Conservation (phyloP, 2,329 filamentous ascomycete genomes). For the Paraphaeosphaeria sporulosa region DNA sequence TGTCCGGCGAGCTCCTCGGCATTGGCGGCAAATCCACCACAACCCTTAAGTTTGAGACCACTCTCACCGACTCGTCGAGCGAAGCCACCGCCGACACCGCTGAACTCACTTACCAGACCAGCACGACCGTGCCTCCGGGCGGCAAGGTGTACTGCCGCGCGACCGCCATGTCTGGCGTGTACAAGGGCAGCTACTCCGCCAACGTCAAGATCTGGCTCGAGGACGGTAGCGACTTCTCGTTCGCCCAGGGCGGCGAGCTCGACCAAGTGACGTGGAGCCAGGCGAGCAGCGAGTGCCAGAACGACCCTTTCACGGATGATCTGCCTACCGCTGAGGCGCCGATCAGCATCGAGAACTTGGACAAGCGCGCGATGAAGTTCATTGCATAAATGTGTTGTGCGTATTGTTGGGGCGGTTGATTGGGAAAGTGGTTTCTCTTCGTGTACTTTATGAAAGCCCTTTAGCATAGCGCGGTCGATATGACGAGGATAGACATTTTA, state of each 20-base stretch:
- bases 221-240: constrained; percentile 22
- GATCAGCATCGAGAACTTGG: not conserved
- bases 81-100: constrained; percentile 8
- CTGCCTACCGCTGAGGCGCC: constrained; percentile 6
- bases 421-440: not conserved
- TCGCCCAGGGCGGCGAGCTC: constrained; percentile 21
- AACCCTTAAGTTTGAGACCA: constrained; percentile 21
- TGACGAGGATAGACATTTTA: not conserved
- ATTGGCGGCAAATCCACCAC: constrained; percentile 22
- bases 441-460: not conserved
- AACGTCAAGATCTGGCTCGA: constrained; percentile 26
- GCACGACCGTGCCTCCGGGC: constrained; percentile 22
- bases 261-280: constrained; percentile 26
- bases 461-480: not conserved
- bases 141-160: constrained; percentile 25
- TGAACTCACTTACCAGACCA: constrained; percentile 18
- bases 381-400: not conserved
- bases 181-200: constrained; percentile 20
- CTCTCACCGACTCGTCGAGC: constrained; percentile 15
- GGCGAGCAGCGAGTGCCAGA: constrained; percentile 23
- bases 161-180: constrained; percentile 22
- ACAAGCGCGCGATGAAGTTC: constrained; percentile 8
- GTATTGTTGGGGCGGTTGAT: not conserved
- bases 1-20: constrained; percentile 28
- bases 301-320: constrained; percentile 12